phyloP scores from a whole-genome alignment of 768 basidiomycete species.

The Lactifluus volemus region DNA sequence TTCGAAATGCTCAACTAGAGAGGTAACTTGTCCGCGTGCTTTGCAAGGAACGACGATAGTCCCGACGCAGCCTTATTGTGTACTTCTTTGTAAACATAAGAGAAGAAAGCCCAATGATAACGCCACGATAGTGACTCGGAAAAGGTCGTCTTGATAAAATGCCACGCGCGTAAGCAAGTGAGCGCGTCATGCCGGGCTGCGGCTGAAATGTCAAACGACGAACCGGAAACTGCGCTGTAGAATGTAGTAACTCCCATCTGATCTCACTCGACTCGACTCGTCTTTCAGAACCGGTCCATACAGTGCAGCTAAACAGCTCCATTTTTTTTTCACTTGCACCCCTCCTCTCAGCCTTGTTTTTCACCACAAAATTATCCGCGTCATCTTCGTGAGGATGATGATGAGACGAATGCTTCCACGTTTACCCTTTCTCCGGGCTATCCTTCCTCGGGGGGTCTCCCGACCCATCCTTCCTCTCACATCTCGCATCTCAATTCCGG shows the following conservation, averaged over 20 bases:
- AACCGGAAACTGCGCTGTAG: background rate
- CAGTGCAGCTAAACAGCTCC: background rate
- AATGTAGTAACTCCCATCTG: background rate
- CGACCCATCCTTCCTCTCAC: slow-evolving; percentile 42
- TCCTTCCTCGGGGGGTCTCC: slow-evolving; percentile 36
- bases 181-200: background rate
- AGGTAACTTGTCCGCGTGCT: no score
- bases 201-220: background rate
- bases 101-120: no score
- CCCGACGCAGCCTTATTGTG: no score
- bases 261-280: background rate
- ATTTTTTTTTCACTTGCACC: background rate
- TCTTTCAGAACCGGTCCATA: background rate
- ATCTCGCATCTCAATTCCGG: slow-evolving; percentile 29
- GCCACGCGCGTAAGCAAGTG: no score
- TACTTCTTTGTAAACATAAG: no score
- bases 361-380: background rate
- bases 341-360: background rate
- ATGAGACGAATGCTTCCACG: slow-evolving; percentile 32
- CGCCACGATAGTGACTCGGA: no score
- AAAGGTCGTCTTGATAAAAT: no score
- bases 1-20: no score
- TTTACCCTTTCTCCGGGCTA: slow-evolving; percentile 37
- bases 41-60: no score
- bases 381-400: background rate